Percentiles rank a stretch among this genome's conserved stretches.
These are phyloP conservation scores for Musa beccarii DNA, from an alignment of 176 grass and related monocot species.

Conservation along the genomic window DNA sequence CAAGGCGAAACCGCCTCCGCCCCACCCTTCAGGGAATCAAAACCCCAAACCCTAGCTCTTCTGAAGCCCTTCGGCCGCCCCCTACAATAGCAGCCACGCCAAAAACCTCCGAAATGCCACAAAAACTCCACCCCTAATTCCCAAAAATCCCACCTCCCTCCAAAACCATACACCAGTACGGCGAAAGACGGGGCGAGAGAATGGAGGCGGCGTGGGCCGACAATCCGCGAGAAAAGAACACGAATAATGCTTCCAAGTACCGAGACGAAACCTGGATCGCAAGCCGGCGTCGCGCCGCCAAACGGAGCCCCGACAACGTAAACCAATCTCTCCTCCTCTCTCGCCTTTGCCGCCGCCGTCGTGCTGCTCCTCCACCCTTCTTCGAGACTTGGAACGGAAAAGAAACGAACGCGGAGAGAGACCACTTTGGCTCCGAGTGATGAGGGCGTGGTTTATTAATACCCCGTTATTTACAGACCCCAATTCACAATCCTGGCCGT, in stretches of 20 bases:
- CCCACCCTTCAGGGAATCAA: neutral
- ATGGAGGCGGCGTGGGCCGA: neutral
- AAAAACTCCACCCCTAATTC: neutral
- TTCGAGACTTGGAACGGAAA: neutral
- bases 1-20: neutral
- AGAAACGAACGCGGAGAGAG: neutral
- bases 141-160: neutral
- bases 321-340: neutral
- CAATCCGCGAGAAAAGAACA: neutral
- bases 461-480: no score
- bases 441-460: neutral
- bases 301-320: neutral
- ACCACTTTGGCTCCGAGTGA: neutral
- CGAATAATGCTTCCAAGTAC: neutral
- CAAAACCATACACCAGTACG: neutral
- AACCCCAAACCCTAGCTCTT: neutral
- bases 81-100: neutral
- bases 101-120: neutral
- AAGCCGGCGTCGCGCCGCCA: neutral
- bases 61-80: no score
- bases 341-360: neutral
- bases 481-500: neutral
- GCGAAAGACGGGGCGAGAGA: neutral
- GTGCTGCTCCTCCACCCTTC: neutral
- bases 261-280: constrained; percentile 1